Evolutionary conservation across 768 basidiomycete species (phyloP).

Genomic region (Cystofilobasidium capitatum): DNA sequence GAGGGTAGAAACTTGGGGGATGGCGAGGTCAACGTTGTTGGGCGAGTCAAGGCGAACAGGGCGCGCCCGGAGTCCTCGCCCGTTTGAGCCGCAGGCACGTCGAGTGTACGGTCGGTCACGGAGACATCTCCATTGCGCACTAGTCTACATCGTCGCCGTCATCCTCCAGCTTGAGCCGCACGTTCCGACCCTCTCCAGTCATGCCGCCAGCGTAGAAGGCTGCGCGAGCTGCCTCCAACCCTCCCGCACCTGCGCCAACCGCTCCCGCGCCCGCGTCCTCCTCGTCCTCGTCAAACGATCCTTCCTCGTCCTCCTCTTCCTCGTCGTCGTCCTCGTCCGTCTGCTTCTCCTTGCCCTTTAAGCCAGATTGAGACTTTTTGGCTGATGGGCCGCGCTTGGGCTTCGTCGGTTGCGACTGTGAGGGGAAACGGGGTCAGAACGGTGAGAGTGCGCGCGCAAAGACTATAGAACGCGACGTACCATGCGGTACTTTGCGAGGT

Average conservation of each 20-base stretch:
- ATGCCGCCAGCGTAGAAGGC: not conserved
- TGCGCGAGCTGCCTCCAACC: not conserved
- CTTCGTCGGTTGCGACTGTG: constrained; percentile 20
- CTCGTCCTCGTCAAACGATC: not conserved
- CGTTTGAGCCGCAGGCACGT: no score
- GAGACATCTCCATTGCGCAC: no score
- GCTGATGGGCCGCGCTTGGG: constrained; percentile 16
- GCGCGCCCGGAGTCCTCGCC: no score
- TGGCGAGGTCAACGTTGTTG: no score
- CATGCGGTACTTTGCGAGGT: constrained; percentile 26
- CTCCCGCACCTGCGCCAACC: not conserved
- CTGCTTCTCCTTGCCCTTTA: not conserved
- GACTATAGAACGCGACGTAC: constrained; percentile 2
- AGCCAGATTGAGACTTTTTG: not conserved
- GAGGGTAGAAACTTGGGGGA: no score
- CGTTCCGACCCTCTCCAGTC: not conserved
- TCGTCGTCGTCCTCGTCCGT: not conserved
- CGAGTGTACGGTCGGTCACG: no score
- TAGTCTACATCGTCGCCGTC: not conserved
- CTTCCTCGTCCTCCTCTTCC: not conserved
- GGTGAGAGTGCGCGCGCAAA: not conserved
- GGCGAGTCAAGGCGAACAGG: no score
- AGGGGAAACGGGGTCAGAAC: not conserved
- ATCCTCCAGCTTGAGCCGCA: not conserved
- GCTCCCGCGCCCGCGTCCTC: not conserved